phyloP scores from a whole-genome alignment of 2,329 filamentous ascomycete genomes.

The Remersonia thermophila region DNA sequence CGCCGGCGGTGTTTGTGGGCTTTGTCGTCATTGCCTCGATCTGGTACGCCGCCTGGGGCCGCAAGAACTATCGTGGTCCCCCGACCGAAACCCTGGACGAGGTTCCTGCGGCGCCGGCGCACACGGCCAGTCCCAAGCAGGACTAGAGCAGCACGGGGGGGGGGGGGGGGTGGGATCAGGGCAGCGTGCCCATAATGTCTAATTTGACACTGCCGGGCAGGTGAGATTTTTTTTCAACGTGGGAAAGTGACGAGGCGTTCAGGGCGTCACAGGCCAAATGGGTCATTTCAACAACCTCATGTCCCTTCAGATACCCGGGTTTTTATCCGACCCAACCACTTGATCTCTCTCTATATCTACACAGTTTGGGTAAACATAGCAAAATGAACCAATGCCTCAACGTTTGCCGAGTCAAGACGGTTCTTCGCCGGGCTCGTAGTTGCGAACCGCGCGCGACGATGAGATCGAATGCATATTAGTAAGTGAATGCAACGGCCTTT shows the following conservation, averaged over 20 bases:
- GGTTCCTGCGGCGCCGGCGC: neutral
- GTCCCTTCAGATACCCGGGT: constrained; percentile 1
- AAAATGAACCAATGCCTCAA: too few species aligned
- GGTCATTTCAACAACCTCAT: constrained; percentile 5
- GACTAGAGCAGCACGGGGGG: too few species aligned
- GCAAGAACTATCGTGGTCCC: constrained; percentile 55
- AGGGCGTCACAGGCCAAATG: constrained; percentile 7
- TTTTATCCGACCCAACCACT: too few species aligned
- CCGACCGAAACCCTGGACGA: constrained; percentile 25
- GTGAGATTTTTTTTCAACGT: constrained; percentile 6
- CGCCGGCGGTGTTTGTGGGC: constrained; percentile 59
- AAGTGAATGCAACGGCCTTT: too few species aligned
- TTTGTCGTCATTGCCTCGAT: constrained; percentile 46
- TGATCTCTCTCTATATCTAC: too few species aligned
- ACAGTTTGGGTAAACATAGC: too few species aligned
- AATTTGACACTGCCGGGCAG: neutral
- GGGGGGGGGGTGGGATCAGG: too few species aligned
- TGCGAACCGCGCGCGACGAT: too few species aligned
- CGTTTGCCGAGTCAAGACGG: too few species aligned
- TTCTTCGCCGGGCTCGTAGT: too few species aligned
- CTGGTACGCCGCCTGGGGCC: constrained; percentile 61
- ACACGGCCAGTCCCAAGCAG: too few species aligned
- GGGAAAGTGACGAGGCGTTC: constrained; percentile 7
- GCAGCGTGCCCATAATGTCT: constrained; percentile 1
- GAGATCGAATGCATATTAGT: too few species aligned